These are phyloP conservation scores for Fusarium cyanostomum DNA, from an alignment of 2,329 filamentous ascomycete genomes.

Conservation along the genomic window DNA sequence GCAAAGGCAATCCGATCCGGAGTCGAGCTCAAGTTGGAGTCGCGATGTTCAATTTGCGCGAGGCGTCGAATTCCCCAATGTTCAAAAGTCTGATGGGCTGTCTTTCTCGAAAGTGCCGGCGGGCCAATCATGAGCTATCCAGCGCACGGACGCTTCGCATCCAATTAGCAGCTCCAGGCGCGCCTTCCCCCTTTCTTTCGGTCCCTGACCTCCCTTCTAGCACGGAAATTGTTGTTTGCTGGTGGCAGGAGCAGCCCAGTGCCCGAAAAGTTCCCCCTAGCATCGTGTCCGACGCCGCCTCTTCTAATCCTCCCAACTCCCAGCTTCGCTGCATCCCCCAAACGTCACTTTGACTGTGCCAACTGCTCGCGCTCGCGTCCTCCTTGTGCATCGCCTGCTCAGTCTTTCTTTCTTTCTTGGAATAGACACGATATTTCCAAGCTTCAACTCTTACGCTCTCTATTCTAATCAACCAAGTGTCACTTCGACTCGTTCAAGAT, in stretches of 20 bases:
- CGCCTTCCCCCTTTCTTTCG: slow-evolving; percentile 56
- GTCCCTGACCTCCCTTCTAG: slow-evolving; percentile 49
- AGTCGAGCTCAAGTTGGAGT: slow-evolving; percentile 28
- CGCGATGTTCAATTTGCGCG: slow-evolving; percentile 35
- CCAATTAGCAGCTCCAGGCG: slow-evolving; percentile 47
- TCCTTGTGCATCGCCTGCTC: slow-evolving; percentile 25
- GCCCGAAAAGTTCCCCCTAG: slow-evolving; percentile 54
- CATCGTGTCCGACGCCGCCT: slow-evolving; percentile 41
- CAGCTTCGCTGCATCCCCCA: slow-evolving; percentile 41
- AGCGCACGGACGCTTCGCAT: slow-evolving; percentile 41
- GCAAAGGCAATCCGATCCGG: slow-evolving; percentile 15
- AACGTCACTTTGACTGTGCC: slow-evolving; percentile 38
- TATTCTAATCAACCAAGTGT: slow-evolving; percentile 44
- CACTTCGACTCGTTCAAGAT: slow-evolving; percentile 51
- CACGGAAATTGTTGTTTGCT: slow-evolving; percentile 61
- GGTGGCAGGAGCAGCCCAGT: slow-evolving; percentile 51
- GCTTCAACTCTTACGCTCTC: slow-evolving; percentile 45
- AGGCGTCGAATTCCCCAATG: slow-evolving; percentile 35
- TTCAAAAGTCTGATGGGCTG: slow-evolving; percentile 47
- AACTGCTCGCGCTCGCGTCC: slow-evolving; percentile 35
- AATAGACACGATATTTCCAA: slow-evolving; percentile 40
- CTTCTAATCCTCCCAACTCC: slow-evolving; percentile 43
- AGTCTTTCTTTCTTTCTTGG: slow-evolving; percentile 45
- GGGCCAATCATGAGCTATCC: slow-evolving; percentile 47
- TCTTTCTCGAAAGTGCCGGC: slow-evolving; percentile 39